Conservation (phyloP, 306 rosid genomes). For the Myrica gale region DNA sequence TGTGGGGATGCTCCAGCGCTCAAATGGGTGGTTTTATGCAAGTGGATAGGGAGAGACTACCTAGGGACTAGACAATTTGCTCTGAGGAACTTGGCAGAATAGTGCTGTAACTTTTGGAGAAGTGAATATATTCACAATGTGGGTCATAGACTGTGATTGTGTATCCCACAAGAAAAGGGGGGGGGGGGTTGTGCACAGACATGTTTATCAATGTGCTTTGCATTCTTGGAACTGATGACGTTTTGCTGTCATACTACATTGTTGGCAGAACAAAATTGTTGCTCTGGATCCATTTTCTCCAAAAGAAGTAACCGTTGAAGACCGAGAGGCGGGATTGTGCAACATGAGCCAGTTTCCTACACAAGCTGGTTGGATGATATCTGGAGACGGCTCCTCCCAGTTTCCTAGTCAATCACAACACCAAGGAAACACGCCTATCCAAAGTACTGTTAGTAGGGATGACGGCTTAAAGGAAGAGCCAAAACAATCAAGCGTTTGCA, state of each 20-base stretch:
- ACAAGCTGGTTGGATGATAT: conserved; percentile 57
- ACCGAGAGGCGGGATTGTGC: conserved; percentile 71
- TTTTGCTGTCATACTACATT: background rate
- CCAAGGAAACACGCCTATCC: conserved; percentile 35
- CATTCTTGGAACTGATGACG: background rate
- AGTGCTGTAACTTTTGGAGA: background rate
- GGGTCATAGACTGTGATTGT: background rate
- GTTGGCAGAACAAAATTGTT: conserved; percentile 50
- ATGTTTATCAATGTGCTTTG: background rate
- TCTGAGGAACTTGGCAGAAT: conserved; percentile 1
- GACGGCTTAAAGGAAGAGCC: conserved; percentile 36
- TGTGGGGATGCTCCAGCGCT: no score
- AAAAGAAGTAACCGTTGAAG: conserved; percentile 73
- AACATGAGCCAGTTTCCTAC: conserved; percentile 79
- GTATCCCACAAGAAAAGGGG: no score
- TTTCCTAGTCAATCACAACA: conserved; percentile 47
- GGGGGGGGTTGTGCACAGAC: background rate
- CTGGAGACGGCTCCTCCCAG: conserved; percentile 53
- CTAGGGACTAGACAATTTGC: background rate
- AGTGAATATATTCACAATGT: background rate
- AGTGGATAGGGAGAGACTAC: background rate
- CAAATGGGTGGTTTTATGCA: background rate
- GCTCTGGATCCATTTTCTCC: conserved; percentile 68
- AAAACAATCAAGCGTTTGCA: conserved; percentile 36
- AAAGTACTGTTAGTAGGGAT: conserved; percentile 29